A percentile compares a stretch with the other conserved stretches of the same genome.
Evolutionary conservation across 495 filamentous ascomycete genomes (phyloP).

Genomic region (Pseudomonodictys pantanalensis): DNA sequence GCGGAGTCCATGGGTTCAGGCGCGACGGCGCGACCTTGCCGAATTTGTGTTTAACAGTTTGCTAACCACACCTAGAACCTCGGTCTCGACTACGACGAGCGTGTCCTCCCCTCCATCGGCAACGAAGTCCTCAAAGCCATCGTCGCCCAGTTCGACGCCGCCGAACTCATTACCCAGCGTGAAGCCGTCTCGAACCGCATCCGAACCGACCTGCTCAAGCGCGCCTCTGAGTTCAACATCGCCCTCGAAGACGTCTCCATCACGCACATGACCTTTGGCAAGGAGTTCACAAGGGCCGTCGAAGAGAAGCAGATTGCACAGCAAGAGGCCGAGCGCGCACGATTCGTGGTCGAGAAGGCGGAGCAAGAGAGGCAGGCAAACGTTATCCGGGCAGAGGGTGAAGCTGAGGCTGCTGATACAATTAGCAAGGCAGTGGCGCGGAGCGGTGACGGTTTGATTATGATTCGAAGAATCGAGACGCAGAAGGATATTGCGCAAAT

Average conservation of each 20-base stretch:
- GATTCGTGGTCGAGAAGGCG: slow-evolving; percentile 98
- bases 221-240: slow-evolving; percentile 98
- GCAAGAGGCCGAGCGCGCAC: slow-evolving; percentile 93
- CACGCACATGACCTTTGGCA: slow-evolving; percentile 99
- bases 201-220: slow-evolving; percentile 89
- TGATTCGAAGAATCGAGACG: slow-evolving; percentile 95
- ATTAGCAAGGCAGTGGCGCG: slow-evolving; percentile 91
- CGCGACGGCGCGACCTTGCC: neutral
- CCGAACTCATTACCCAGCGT: slow-evolving; percentile 98
- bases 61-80: slow-evolving; percentile 51
- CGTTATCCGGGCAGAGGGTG: slow-evolving; percentile 95
- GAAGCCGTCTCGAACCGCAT: slow-evolving; percentile 95
- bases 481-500: slow-evolving; percentile 94
- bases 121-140: slow-evolving; percentile 99
- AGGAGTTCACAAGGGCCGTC: slow-evolving; percentile 97
- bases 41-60: neutral
- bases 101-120: slow-evolving; percentile 98
- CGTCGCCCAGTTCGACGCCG: slow-evolving; percentile 98
- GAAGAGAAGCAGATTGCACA: slow-evolving; percentile 99
- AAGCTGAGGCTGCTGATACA: slow-evolving; percentile 92
- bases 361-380: slow-evolving; percentile 99
- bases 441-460: slow-evolving; percentile 85
- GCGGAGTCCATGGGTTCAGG: neutral
- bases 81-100: slow-evolving; percentile 97
- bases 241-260: slow-evolving; percentile 98